Evolutionary conservation across 495 filamentous ascomycete genomes (phyloP).

Genomic region (Talaromyces proteolyticus): DNA sequence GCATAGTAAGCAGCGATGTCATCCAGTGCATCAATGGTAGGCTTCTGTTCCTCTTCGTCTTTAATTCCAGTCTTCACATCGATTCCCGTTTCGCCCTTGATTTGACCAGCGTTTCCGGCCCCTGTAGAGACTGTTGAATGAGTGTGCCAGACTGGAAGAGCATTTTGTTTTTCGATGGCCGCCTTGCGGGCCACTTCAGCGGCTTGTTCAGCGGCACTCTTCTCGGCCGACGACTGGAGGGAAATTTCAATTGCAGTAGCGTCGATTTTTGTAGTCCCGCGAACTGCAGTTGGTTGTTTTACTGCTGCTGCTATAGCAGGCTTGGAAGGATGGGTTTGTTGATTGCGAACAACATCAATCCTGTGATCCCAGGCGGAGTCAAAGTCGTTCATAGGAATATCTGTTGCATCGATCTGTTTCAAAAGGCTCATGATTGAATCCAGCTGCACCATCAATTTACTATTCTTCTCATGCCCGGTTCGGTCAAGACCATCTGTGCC

Average conservation of each 20-base stretch:
- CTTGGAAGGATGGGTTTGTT: slow-evolving; percentile 49
- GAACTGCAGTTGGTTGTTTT: slow-evolving; percentile 59
- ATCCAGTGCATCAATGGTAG: slow-evolving; percentile 34
- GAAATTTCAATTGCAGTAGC: slow-evolving; percentile 70
- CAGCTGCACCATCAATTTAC: slow-evolving; percentile 80
- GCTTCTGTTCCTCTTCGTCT: slow-evolving; percentile 52
- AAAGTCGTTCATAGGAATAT: slow-evolving; percentile 83
- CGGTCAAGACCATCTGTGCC: slow-evolving; percentile 46
- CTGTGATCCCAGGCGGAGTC: slow-evolving; percentile 62
- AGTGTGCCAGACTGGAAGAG: slow-evolving; percentile 83
- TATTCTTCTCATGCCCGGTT: slow-evolving; percentile 81
- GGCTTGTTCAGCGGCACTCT: slow-evolving; percentile 65
- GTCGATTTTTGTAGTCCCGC: slow-evolving; percentile 59
- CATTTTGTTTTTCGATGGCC: slow-evolving; percentile 73
- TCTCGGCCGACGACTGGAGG: slow-evolving; percentile 68
- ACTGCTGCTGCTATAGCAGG: slow-evolving; percentile 34
- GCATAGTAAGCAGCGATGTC: slow-evolving; percentile 48
- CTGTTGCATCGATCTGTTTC: slow-evolving; percentile 74
- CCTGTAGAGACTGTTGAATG: slow-evolving; percentile 64
- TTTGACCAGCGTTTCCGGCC: slow-evolving; percentile 11
- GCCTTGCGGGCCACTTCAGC: slow-evolving; percentile 70
- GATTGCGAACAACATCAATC: slow-evolving; percentile 42
- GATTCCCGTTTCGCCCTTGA: slow-evolving; percentile 31
- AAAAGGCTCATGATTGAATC: slow-evolving; percentile 78
- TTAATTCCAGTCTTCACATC: slow-evolving; percentile 37